A percentile compares a stretch with the other conserved stretches of the same genome.
Conservation (phyloP, 2,329 filamentous ascomycete species). For the Stagonosporopsis chrysanthemi region DNA sequence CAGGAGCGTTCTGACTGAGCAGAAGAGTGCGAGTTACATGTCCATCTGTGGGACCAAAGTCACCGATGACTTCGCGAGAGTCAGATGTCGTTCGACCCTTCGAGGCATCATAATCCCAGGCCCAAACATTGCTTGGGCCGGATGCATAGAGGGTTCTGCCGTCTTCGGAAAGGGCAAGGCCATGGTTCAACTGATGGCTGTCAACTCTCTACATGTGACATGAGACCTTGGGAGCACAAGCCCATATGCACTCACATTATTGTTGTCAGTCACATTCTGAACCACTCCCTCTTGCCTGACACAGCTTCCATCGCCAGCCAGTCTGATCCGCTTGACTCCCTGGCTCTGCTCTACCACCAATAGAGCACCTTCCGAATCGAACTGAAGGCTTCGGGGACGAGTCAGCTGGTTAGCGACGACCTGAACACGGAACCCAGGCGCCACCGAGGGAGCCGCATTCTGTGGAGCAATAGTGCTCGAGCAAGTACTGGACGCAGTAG, state of each 20-base stretch:
- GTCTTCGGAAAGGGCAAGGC: conserved; percentile 58
- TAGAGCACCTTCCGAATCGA: conserved; percentile 57
- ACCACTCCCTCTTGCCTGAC: conserved; percentile 35
- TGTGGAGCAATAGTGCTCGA: conserved; percentile 46
- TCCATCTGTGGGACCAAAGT: conserved; percentile 65
- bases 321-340: conserved; percentile 50
- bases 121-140: conserved; percentile 64
- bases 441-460: conserved; percentile 52
- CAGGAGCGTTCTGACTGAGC: conserved; percentile 62
- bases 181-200: conserved; percentile 57
- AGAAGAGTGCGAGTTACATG: conserved; percentile 74
- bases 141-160: conserved; percentile 64
- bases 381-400: conserved; percentile 56
- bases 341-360: conserved; percentile 57
- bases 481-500: conserved; percentile 37
- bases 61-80: conserved; percentile 63
- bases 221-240: neutral
- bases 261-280: conserved; percentile 37
- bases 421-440: conserved; percentile 52
- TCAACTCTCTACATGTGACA: conserved; percentile 5
- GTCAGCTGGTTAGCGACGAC: conserved; percentile 57
- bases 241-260: conserved; percentile 33
- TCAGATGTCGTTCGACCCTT: conserved; percentile 56
- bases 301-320: conserved; percentile 44
- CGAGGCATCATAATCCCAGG: conserved; percentile 70